Evolutionary conservation across 805 yeast species (phyloP), one percentile per base, ranked within the genome.

Genomic region (Saturnispora kantuleensis): DNA sequence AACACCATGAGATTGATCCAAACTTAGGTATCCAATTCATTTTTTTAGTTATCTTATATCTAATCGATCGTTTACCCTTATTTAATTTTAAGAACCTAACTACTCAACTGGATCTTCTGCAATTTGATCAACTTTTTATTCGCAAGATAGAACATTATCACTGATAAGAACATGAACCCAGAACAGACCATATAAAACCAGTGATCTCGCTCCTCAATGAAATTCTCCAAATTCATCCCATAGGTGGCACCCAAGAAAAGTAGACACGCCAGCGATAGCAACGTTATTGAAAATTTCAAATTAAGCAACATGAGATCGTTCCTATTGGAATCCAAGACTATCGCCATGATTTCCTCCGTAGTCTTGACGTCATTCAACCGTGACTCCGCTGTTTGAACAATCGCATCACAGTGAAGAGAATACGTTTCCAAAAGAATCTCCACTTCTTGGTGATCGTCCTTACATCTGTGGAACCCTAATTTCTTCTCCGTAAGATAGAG

Each of bases 151-250:
- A 86, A 74, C 10, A 88, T 65, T 6, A 66, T 51, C 1, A 70
- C 45, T 31, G 75, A 49, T 16, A 50, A 52, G 3, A 64, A 41
- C 9, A 75, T 56, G 2, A 78, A 65, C 0, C 81, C 66, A 1
- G 69, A 48, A 1, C 70, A 60, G 5, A 81, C 73, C 1, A 77
- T 59, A 3, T 60, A 58, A 57, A 87, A 84, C 30, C 96, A 96
- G 50, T 73, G 71, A 45, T 74, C 73, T 1, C 79, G 67, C 46
- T 88, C 95, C 59, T 93, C 99, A 17, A 93, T 80, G 57, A 84
- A 88, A 63, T 90, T 93, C 56, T 84, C 86, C 60, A 93, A 67
- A 63, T 93, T 93, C 98, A 93, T 93, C 31, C 99, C 99, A 62
- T 89, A 93, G 10, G 87, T 67, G 0, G 96, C 83, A 2, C 95